Base-by-base conservation (phyloP, 805 yeast species). In the Nakazawaea pomicola region DNA sequence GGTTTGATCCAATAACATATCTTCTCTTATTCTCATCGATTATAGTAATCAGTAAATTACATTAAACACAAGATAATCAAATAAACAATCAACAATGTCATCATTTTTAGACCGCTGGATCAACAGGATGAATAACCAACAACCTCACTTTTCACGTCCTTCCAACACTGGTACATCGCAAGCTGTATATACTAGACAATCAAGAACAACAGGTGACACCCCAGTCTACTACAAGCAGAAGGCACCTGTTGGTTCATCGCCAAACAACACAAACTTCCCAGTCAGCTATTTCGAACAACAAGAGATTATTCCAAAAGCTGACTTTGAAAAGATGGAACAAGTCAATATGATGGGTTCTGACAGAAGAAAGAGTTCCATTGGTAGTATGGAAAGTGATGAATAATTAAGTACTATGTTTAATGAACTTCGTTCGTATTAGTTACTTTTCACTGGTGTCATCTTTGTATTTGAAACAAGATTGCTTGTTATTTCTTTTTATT, bases 21-120 rank as follows among this genome's bases (percentile, higher is more conserved):
- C n/a, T n/a, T n/a, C n/a, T n/a, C n/a, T n/a, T n/a, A n/a, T n/a
- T n/a, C n/a, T n/a, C n/a, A n/a, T n/a, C n/a, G n/a, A n/a, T n/a
- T n/a, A n/a, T n/a, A n/a, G n/a, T n/a, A n/a, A n/a, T n/a, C n/a
- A n/a, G n/a, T n/a, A n/a, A n/a, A n/a, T n/a, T n/a, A n/a, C n/a
- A n/a, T n/a, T n/a, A n/a, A n/a, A n/a, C n/a, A n/a, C n/a, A n/a
- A n/a, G n/a, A n/a, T n/a, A n/a, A n/a, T n/a, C n/a, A n/a, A n/a
- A n/a, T n/a, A n/a, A n/a, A n/a, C n/a, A n/a, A n/a, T n/a, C 24
- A 8, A 41, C 21, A 24, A 41, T 41, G 45, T 37, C 45, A 9
- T 41, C 45, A 15, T 41, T 41, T 28, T 36, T 41, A 12, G 45
- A 41, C 18, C 37, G 45, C 12, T 41, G 45, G 45, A 10, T 41